Evolutionary conservation across 352 stramenopile species (phyloP), one percentile per base, ranked within the genome.

Genomic region (Phytopythium sindhum): DNA sequence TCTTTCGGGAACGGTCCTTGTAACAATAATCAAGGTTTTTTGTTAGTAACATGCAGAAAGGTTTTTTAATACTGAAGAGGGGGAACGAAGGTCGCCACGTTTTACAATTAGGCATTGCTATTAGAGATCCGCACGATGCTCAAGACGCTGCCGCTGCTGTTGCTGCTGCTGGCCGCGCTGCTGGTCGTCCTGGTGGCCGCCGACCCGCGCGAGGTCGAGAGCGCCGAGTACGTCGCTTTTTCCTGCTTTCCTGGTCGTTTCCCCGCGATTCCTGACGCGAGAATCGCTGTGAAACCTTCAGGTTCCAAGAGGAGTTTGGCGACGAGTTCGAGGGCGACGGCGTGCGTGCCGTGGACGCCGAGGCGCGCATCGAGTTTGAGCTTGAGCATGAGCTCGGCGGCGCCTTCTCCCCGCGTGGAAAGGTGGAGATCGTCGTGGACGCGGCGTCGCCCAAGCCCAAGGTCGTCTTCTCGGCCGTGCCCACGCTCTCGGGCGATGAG

Each of bases 281-380:
- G 28, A 14, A 11, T 26, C 28, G 24, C 24, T 10, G 50, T 8
- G 6, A 11, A 4, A 64, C 19, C 26, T 35, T 10, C 57, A 91
- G 83, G 70, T 76, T 86, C 60, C 78, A 80, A 56, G 80, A 89
- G 51, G 80, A 90, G 51, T 88, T 89, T 55, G 78, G 78, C 33
- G 78, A 89, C 53, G 77, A 88, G 26, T 87, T 85, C n/a, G 77
- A 85, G 26, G 77, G 85, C 60, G 76, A 73, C 50, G 55, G 62
- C 19, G 54, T 65, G 14, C 61, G 67, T 28, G 59, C 72, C 17
- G 70, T 59, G 3, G 81, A 81, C 42, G 57, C 77, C 3, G 74
- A 88, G 35, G 65, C 75, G 61, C 79, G 64, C 35, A 26, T 90
- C n/a, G 75, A 78, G 55, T 84, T 92, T 37, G 70, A 80, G 47